phyloP scores from a whole-genome alignment of 2,329 filamentous ascomycete species.

The Trichoderma simmonsii region DNA sequence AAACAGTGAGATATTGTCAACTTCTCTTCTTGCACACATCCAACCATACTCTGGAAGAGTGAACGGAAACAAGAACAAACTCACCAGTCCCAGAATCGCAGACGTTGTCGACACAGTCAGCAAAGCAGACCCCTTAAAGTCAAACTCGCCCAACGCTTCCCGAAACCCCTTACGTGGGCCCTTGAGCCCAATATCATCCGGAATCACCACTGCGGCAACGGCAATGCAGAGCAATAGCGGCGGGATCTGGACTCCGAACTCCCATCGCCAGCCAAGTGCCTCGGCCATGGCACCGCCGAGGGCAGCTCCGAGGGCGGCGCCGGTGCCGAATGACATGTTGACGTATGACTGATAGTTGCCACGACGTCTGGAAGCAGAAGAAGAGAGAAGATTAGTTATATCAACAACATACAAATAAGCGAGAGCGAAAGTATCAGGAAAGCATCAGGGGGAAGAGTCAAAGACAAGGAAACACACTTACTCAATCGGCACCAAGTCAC shows the following conservation, averaged over 20 bases:
- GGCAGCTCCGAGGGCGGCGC: conserved; percentile 60
- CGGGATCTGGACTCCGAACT: conserved; percentile 62
- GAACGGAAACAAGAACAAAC: conserved; percentile 22
- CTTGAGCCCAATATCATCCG: conserved; percentile 49
- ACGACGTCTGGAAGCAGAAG: conserved; percentile 40
- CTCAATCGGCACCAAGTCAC: conserved; percentile 71
- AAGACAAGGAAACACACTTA: conserved; percentile 35
- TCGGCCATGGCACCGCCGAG: conserved; percentile 69
- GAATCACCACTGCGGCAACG: conserved; percentile 48
- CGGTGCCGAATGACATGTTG: conserved; percentile 62
- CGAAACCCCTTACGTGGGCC: conserved; percentile 42
- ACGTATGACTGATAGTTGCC: conserved; percentile 71
- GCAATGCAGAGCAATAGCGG: conserved; percentile 45
- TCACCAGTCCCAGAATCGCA: conserved; percentile 56
- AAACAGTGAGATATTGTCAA: background rate
- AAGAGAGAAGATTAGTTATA: background rate
- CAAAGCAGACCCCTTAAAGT: conserved; percentile 52
- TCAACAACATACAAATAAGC: background rate
- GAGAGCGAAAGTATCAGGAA: background rate
- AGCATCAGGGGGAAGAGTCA: background rate
- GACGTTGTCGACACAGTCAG: conserved; percentile 54
- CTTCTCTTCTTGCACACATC: background rate
- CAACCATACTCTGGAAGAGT: background rate
- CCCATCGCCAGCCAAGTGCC: conserved; percentile 69
- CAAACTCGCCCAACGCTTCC: conserved; percentile 55